Evolutionary conservation across 202 grass and related monocot genomes (phyloP).

Genomic region (Zoysia matrella): DNA sequence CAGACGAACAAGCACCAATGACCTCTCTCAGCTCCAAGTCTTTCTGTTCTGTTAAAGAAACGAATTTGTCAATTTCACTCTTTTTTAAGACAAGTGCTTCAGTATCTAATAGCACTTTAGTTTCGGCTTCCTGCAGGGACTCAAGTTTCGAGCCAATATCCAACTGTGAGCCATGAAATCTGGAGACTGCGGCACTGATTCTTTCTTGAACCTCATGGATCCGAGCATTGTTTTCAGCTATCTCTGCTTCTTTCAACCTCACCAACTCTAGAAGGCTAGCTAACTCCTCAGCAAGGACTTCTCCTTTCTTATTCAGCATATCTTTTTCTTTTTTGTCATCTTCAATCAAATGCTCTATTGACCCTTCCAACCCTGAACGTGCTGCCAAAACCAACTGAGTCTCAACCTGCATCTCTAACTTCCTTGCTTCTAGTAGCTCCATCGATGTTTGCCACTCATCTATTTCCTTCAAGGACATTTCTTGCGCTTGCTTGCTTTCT

Average conservation of each 20-base stretch:
- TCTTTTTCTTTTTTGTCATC: conserved; percentile 76
- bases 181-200: conserved; percentile 60
- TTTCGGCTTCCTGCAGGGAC: conserved; percentile 59
- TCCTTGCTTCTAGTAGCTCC: conserved; percentile 80
- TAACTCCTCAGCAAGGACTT: conserved; percentile 70
- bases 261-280: conserved; percentile 77
- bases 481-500: conserved; percentile 64
- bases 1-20: conserved; percentile 62
- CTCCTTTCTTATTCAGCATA: conserved; percentile 63
- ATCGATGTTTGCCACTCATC: conserved; percentile 84
- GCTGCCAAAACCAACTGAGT: conserved; percentile 75
- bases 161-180: conserved; percentile 73
- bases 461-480: conserved; percentile 68
- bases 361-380: conserved; percentile 65
- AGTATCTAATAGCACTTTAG: conserved; percentile 62
- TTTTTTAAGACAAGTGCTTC: conserved; percentile 62
- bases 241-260: conserved; percentile 84
- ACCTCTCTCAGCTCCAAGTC: conserved; percentile 56
- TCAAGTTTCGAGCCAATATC: conserved; percentile 74
- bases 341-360: conserved; percentile 76
- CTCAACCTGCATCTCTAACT: conserved; percentile 83
- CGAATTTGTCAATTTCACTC: conserved; percentile 71
- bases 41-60: conserved; percentile 64
- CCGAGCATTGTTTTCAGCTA: conserved; percentile 79
- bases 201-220: conserved; percentile 79